These are phyloP conservation scores for Beauveria sp. DNA, from an alignment of 2,329 filamentous ascomycete genomes.

Conservation along the genomic window DNA sequence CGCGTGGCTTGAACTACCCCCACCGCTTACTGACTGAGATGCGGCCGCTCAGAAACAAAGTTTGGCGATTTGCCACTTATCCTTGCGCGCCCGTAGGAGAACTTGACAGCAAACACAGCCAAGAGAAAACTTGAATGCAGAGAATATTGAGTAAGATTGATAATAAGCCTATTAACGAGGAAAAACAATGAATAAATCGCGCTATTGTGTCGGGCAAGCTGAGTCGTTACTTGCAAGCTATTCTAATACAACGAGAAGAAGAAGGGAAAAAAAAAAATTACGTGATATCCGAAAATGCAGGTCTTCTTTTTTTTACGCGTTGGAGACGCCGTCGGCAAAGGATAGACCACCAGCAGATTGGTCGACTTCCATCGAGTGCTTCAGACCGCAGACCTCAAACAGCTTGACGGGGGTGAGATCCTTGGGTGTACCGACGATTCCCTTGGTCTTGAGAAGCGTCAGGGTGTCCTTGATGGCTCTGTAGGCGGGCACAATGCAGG, in stretches of 20 bases:
- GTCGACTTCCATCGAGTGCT: constrained; percentile 43
- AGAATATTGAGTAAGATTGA: background rate
- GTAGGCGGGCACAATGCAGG: constrained; percentile 40
- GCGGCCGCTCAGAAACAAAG: too few relatives aligned
- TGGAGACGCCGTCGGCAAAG: constrained; percentile 7
- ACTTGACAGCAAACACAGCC: too few relatives aligned
- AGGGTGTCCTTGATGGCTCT: constrained; percentile 33
- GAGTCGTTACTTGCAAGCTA: constrained; percentile 7
- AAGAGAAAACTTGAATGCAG: too few relatives aligned
- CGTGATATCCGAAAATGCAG: background rate
- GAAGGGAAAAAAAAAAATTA: background rate
- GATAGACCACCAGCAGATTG: constrained; percentile 15
- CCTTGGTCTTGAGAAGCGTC: constrained; percentile 30
- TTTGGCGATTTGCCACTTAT: too few relatives aligned
- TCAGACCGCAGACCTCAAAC: constrained; percentile 45
- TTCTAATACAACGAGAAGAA: constrained; percentile 2
- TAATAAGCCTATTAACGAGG: background rate
- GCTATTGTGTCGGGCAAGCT: constrained; percentile 5
- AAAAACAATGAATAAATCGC: background rate
- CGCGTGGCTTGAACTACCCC: too few relatives aligned
- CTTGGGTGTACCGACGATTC: constrained; percentile 29
- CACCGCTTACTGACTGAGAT: too few relatives aligned
- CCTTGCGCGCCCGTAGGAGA: too few relatives aligned
- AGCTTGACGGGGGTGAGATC: constrained; percentile 38
- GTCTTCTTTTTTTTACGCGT: background rate